Evolutionary conservation across 2,329 filamentous ascomycete genomes (phyloP).

Genomic region (Colletotrichum tropicale): DNA sequence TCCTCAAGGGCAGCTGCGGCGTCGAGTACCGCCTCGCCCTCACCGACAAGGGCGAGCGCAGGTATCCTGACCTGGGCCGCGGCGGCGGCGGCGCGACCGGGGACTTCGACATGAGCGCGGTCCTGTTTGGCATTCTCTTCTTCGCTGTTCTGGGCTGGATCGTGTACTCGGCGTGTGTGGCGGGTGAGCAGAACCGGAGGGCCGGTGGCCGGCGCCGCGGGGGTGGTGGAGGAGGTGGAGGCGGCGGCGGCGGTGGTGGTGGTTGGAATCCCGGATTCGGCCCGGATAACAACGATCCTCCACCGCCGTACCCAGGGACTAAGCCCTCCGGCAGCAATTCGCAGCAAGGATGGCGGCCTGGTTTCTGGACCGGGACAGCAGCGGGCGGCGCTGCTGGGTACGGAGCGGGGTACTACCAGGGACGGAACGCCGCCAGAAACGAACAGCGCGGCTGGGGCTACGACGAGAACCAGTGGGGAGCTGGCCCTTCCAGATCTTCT

Average conservation of each 20-base stretch:
- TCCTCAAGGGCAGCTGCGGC: constrained; percentile 91
- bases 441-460: constrained; percentile 32
- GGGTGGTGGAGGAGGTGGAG: constrained; percentile 45
- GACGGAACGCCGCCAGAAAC: constrained; percentile 28
- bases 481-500: constrained; percentile 37
- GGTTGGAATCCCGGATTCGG: constrained; percentile 42
- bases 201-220: constrained; percentile 38
- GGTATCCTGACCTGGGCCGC: constrained; percentile 63
- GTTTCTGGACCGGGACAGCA: constrained; percentile 75
- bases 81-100: constrained; percentile 37
- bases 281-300: constrained; percentile 49
- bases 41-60: constrained; percentile 76
- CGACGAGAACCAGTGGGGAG: constrained; percentile 34
- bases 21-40: constrained; percentile 86
- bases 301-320: constrained; percentile 56
- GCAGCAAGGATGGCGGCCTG: constrained; percentile 68
- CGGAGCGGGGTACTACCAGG: constrained; percentile 52
- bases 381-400: constrained; percentile 74
- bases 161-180: constrained; percentile 57
- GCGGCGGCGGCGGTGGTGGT: constrained; percentile 45
- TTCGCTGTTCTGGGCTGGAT: constrained; percentile 65
- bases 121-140: constrained; percentile 66
- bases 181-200: constrained; percentile 18
- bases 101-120: constrained; percentile 36
- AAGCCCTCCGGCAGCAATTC: constrained; percentile 36